A percentile compares a stretch with the other conserved stretches of the same genome.
Evolutionary conservation across 176 grass and related monocot species (phyloP).

Genomic region (Melocanna baccifera): DNA sequence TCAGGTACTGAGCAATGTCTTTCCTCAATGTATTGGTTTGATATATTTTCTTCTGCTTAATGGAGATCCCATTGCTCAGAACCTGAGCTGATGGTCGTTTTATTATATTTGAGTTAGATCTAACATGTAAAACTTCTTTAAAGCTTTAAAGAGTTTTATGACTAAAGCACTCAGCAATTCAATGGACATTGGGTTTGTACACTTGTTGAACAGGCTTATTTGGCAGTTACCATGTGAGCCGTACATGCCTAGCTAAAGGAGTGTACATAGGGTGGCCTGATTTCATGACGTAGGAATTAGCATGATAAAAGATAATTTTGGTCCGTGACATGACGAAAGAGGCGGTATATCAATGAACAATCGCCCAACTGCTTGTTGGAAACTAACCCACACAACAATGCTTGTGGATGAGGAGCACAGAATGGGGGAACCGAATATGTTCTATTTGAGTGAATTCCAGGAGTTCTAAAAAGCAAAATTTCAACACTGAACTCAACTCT

Average conservation of each 20-base stretch:
- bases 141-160: neutral
- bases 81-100: neutral
- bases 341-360: neutral
- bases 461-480: neutral
- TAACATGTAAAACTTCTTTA: neutral
- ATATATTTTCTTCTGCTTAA: neutral
- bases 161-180: neutral
- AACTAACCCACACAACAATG: neutral
- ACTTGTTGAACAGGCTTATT: neutral
- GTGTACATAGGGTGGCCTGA: neutral
- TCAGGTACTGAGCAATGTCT: conserved; percentile 48
- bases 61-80: neutral
- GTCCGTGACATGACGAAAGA: neutral
- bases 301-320: neutral
- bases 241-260: neutral
- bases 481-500: neutral
- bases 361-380: neutral
- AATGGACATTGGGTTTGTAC: neutral
- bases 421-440: neutral
- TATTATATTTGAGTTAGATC: neutral
- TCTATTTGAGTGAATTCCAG: neutral
- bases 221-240: neutral
- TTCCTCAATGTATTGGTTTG: neutral
- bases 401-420: neutral
- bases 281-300: neutral